A percentile compares a stretch with the other conserved stretches of the same genome.
Conservation (phyloP, 176 grass and related monocot species). For the Otatea glauca region DNA sequence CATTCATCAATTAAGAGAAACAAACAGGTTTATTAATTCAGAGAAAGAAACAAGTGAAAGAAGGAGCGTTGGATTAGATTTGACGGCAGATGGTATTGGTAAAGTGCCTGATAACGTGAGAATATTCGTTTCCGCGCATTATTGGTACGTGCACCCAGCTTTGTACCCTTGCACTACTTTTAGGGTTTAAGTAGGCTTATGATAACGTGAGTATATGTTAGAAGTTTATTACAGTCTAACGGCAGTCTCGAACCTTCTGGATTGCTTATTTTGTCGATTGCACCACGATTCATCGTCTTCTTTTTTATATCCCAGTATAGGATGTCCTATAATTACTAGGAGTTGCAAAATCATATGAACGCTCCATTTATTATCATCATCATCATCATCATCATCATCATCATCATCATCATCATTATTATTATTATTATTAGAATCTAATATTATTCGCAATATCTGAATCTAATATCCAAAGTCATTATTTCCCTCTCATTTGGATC, state of each 20-base stretch:
- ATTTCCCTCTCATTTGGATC: not conserved
- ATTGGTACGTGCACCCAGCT: not conserved
- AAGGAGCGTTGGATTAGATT: not conserved
- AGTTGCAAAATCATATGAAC: not conserved
- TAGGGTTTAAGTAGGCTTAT: not conserved
- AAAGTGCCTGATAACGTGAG: too few relatives aligned
- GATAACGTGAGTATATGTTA: not conserved
- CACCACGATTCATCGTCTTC: too few relatives aligned
- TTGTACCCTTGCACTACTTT: not conserved
- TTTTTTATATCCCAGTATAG: too few relatives aligned
- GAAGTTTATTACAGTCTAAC: not conserved
- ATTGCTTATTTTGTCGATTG: not conserved
- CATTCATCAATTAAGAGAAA: too few relatives aligned
- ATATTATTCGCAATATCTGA: not conserved
- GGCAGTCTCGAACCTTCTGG: not conserved
- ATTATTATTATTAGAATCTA: not conserved
- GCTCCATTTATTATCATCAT: not conserved
- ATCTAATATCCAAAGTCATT: not conserved
- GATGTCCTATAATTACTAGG: too few relatives aligned
- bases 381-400: not conserved
- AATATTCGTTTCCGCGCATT: not conserved
- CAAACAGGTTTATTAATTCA: too few relatives aligned
- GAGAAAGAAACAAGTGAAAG: too few relatives aligned
- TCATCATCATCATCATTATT: not conserved
- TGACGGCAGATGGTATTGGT: too few relatives aligned